These are phyloP conservation scores for Fraxinus quadrangulata DNA, from an alignment of 257 asterid species.

Conservation along the genomic window DNA sequence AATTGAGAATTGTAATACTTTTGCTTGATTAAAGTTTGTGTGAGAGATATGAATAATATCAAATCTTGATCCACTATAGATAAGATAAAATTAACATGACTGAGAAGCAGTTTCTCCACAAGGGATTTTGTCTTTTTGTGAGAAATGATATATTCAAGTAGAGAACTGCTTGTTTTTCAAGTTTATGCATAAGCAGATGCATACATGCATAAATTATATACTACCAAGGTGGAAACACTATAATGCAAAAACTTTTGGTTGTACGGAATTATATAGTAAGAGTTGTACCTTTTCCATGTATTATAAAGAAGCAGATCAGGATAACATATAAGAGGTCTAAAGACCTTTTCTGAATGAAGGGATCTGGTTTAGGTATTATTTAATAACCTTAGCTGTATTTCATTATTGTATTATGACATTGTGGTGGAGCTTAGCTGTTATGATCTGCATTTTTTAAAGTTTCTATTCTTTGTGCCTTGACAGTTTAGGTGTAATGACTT, in stretches of 20 bases:
- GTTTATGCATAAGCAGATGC: constrained; percentile 15
- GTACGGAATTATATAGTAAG: background rate
- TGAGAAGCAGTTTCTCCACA: background rate
- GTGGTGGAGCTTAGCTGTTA: constrained; percentile 21
- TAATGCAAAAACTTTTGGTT: constrained; percentile 32
- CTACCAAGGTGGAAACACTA: constrained; percentile 25
- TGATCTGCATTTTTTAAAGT: background rate
- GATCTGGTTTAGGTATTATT: constrained; percentile 34
- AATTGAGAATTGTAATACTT: no score
- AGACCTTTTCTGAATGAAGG: constrained; percentile 19
- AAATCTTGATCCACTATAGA: background rate
- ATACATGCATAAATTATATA: constrained; percentile 8
- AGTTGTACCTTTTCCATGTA: constrained; percentile 7
- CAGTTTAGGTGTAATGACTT: background rate
- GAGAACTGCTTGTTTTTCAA: constrained; percentile 7
- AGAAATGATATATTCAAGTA: background rate
- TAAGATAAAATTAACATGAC: no score
- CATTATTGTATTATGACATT: constrained; percentile 26
- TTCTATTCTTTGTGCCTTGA: background rate
- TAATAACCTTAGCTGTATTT: constrained; percentile 34
- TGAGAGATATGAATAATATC: background rate
- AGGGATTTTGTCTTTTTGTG: constrained; percentile 14
- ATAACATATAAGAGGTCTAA: constrained; percentile 11
- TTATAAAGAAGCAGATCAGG: background rate
- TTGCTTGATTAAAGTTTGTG: background rate